Base-by-base conservation (phyloP, 495 filamentous ascomycete genomes). In the Neurospora sp. region DNA sequence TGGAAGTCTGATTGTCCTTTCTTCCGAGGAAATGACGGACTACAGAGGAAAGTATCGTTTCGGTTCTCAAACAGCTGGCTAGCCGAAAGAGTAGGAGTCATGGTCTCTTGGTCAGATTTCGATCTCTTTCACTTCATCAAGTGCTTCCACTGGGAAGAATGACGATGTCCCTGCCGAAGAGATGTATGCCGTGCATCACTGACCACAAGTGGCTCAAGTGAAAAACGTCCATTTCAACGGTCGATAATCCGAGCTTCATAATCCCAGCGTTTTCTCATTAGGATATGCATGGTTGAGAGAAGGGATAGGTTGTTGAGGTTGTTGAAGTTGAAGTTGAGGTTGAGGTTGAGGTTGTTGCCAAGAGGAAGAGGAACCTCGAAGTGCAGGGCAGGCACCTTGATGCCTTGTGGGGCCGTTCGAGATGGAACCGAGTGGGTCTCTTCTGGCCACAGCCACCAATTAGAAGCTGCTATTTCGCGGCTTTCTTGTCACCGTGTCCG, bases 401-500 rank as follows among this genome's bases (percentile, higher is more conserved):
- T 66, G 54, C 27, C 54, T 66, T 35, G 54, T 66, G 54, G 49
- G 54, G 54, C 20, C 49, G 1, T 66, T 66, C 27, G 12, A 66
- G 49, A 60, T 60, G 49, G 49, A 60, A 54, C 20, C 11, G 2
- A 71, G 27, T 54, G 39, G 37, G 39, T 54, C 40, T 44, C 18
- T 9, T 66, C 31, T 66, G 1, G 5, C 10, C 14, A 1, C 27
- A 35, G 1, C 27, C 27, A 35, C 54, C 79, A 80, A 80, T 80
- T 62, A 72, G 6, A 35, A 27, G 38, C 38, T 73, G 46, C 71
- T 70, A 78, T 76, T 78, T 74, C 75, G 72, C 72, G 27, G 14
- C 54, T 66, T 66, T 35, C 27, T 66, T 66, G 54, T 66, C 54
- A 66, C 54, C 54, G 54, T 66, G 54, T 66, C 54, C 54, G 54